A percentile compares a stretch with the other conserved stretches of the same genome.
These are phyloP conservation scores for Venturia oleaginea DNA, from an alignment of 2,329 filamentous ascomycete species.

Conservation along the genomic window DNA sequence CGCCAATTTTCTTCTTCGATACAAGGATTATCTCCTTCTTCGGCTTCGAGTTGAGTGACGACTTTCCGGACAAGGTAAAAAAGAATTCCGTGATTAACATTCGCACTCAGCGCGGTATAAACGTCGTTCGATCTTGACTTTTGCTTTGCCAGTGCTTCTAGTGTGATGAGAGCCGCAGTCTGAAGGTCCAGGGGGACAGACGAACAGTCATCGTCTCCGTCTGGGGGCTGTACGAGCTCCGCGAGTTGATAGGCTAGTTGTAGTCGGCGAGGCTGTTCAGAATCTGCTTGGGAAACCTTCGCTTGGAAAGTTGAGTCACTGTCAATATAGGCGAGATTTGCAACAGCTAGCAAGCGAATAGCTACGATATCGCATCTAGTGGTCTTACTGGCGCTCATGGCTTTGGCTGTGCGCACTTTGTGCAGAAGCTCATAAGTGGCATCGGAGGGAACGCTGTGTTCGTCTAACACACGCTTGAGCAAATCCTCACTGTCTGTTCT, in stretches of 20 bases:
- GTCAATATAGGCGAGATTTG: conserved; percentile 85
- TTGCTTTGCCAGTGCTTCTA: conserved; percentile 80
- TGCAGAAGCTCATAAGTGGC: conserved; percentile 78
- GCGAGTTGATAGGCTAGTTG: conserved; percentile 89
- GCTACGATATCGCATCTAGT: conserved; percentile 68
- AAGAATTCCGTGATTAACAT: conserved; percentile 90
- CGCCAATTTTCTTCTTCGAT: conserved; percentile 73
- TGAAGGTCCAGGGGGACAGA: conserved; percentile 69
- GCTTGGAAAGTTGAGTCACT: conserved; percentile 74
- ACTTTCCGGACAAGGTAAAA: conserved; percentile 89
- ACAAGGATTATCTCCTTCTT: conserved; percentile 38
- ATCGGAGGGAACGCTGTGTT: conserved; percentile 54
- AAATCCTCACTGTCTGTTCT: conserved; percentile 34
- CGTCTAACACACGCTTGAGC: conserved; percentile 35
- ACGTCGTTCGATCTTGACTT: conserved; percentile 72
- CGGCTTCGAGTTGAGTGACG: conserved; percentile 66
- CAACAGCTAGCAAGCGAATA: conserved; percentile 75
- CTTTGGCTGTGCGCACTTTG: conserved; percentile 73
- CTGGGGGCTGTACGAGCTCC: conserved; percentile 76
- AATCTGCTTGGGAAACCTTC: conserved; percentile 77
- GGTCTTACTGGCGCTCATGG: conserved; percentile 56
- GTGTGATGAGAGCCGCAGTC: conserved; percentile 66
- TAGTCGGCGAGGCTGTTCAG: conserved; percentile 77
- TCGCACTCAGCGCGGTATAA: conserved; percentile 82
- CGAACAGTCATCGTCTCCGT: conserved; percentile 20